These are phyloP conservation scores for Chaetomium sp. DNA, from an alignment of 2,329 filamentous ascomycete genomes.

Conservation along the genomic window DNA sequence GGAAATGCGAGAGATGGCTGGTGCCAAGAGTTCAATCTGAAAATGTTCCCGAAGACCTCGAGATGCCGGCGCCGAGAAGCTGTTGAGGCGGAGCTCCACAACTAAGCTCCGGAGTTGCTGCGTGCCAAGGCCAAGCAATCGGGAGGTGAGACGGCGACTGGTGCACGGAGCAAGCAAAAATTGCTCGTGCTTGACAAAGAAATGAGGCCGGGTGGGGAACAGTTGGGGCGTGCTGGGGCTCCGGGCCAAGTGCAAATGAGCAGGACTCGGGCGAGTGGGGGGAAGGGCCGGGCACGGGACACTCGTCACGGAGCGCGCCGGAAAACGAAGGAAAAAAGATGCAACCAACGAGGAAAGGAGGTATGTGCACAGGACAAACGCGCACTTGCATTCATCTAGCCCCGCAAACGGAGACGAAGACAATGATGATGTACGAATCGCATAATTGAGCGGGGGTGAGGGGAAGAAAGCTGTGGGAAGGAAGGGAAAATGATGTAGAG, in stretches of 20 bases:
- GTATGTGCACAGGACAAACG: neutral
- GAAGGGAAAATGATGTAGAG: neutral
- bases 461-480: neutral
- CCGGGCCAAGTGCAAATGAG: slow-evolving; percentile 19
- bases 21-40: no score
- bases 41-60: no score
- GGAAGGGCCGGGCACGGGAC: slow-evolving; percentile 11
- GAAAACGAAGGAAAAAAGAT: neutral
- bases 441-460: neutral
- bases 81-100: slow-evolving; percentile 6
- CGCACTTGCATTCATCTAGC: no score
- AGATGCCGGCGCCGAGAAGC: neutral
- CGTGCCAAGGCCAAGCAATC: slow-evolving; percentile 14
- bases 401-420: no score
- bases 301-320: slow-evolving; percentile 14
- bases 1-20: no score
- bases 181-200: slow-evolving; percentile 22
- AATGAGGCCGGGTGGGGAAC: slow-evolving; percentile 24
- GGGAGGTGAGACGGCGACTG: slow-evolving; percentile 19
- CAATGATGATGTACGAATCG: no score
- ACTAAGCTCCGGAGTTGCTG: slow-evolving; percentile 13
- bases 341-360: neutral
- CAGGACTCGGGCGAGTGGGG: slow-evolving; percentile 17
- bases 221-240: slow-evolving; percentile 20
- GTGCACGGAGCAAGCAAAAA: slow-evolving; percentile 23